Base-by-base conservation (phyloP, 1,139 yeast species). In the Scheffersomyces parashehatae region DNA sequence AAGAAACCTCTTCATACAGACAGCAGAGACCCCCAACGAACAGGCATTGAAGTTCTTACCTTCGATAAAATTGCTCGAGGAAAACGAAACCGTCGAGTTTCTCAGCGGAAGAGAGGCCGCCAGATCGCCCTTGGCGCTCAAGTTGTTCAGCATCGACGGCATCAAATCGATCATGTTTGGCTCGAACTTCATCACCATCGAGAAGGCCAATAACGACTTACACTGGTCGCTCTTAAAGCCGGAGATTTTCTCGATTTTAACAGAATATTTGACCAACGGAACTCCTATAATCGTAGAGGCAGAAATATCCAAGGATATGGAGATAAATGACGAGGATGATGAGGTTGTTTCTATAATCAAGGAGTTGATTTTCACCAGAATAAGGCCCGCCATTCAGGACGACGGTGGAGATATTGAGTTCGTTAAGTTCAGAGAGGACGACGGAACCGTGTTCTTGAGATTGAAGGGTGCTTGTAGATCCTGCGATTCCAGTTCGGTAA, bases 371-470 rank as follows among this genome's bases (percentile, higher is more conserved):
- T 91, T 88, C 57, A 93, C 99, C 4, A 81, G 98, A 56, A 91
- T 93, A 48, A 81, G 97, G 55, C 99, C 99, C 0, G 98, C 98
- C 0, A 85, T 86, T 49, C 87, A 83, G 62, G 95, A 86, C 51
- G 95, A 86, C 59, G 95, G 95, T 42, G 95, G 95, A 9, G 95
- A 86, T 59, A 82, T 86, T 48, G 88, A 85, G 54, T 86, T 83
- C 64, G 84, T 85, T 14, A 76, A 72, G 3, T 85, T 84, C 59
- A 78, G 77, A 39, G 84, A 81, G 44, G 76, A 75, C 34, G 65
- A 77, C 4, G 93, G 95, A 1, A 81, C 82, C 0, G 93, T 86
- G 2, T 78, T 71, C 52, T 70, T 86, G 52, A 79, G 77, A 57
- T 68, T 86, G 44, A 82, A 82, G 60, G 95, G 95, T 32, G 93